Evolutionary conservation across 805 yeast genomes (phyloP), one percentile per base, ranked within the genome.

Genomic region (Monosporozyma unispora): DNA sequence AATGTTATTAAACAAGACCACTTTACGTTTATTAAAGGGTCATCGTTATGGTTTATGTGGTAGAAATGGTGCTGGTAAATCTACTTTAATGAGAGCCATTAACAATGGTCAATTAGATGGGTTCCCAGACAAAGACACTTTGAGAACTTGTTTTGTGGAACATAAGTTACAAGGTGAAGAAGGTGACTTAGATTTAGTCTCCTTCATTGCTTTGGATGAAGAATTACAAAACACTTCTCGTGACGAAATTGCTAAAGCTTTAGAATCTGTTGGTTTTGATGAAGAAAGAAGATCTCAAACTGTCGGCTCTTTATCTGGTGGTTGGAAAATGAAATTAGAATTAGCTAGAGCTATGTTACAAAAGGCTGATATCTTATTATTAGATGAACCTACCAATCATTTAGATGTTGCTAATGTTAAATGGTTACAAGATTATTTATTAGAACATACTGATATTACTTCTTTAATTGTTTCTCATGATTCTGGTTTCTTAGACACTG

Each of bases 261-360:
- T 91, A 52, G 81, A 72, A 44, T 80, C 79, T 46, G 98, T 91
- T 68, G 98, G 98, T 2, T 91, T 91, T 69, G 83, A 93, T 57
- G 93, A 84, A 50, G 91, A 83, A 64, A 82, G 96, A 73, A 79
- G 95, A 67, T 78, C 79, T 28, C 97, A 90, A 71, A 79, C 87
- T 44, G 96, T 93, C 50, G 96, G 96, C 38, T 87, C 97, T 1
- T 74, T 91, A 52, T 87, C 96, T 42, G 99, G 99, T 70, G 99
- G 99, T 69, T 91, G 99, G 99, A 93, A 93, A 72, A 91, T 91
- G 99, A 91, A 91, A 73, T 78, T 91, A 58, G 98, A 90, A 71
- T 76, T 91, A 62, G 99, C 98, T n/a, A 84, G 97, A 73, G 99
- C 98, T 35, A 90, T 91, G 96, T 75, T 91, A 59, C 87, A 89